phyloP scores from a whole-genome alignment of 2,329 filamentous ascomycete species.

The Colletotrichum navitas region DNA sequence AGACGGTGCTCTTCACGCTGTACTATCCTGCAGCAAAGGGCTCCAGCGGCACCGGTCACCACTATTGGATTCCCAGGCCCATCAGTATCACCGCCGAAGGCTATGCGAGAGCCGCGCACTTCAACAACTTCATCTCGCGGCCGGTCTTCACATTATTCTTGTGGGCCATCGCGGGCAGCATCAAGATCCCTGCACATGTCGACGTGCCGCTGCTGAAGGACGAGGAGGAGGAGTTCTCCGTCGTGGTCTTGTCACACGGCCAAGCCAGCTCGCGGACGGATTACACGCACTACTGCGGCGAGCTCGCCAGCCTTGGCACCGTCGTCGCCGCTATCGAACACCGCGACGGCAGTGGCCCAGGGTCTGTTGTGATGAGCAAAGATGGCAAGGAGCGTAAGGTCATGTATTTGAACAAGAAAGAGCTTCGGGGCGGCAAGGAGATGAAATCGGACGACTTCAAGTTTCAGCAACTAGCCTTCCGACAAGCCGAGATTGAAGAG shows the following conservation, averaged over 20 bases:
- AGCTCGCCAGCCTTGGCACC: conserved; percentile 63
- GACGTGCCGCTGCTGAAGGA: conserved; percentile 56
- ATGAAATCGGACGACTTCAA: conserved; percentile 57
- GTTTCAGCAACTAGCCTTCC: conserved; percentile 61
- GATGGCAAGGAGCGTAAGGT: conserved; percentile 13
- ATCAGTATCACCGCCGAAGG: conserved; percentile 59
- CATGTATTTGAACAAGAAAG: conserved; percentile 28
- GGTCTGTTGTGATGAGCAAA: conserved; percentile 52
- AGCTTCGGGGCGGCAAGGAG: conserved; percentile 14
- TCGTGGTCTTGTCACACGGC: conserved; percentile 66
- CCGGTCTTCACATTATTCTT: conserved; percentile 59
- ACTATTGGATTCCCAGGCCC: conserved; percentile 61
- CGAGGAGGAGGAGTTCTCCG: conserved; percentile 52
- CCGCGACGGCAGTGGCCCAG: conserved; percentile 64
- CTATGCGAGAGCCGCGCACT: conserved; percentile 59
- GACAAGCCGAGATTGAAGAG: conserved; percentile 63
- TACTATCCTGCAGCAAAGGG: conserved; percentile 59
- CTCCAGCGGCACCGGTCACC: conserved; percentile 47
- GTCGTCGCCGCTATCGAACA: conserved; percentile 65
- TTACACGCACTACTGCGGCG: conserved; percentile 65
- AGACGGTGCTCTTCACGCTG: conserved; percentile 63
- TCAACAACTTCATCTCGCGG: conserved; percentile 58
- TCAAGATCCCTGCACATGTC: conserved; percentile 62
- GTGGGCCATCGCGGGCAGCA: conserved; percentile 56
- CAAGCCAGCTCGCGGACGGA: conserved; percentile 64